phyloP scores from a whole-genome alignment of 805 yeast genomes.

The Myxozyma nipponensis region DNA sequence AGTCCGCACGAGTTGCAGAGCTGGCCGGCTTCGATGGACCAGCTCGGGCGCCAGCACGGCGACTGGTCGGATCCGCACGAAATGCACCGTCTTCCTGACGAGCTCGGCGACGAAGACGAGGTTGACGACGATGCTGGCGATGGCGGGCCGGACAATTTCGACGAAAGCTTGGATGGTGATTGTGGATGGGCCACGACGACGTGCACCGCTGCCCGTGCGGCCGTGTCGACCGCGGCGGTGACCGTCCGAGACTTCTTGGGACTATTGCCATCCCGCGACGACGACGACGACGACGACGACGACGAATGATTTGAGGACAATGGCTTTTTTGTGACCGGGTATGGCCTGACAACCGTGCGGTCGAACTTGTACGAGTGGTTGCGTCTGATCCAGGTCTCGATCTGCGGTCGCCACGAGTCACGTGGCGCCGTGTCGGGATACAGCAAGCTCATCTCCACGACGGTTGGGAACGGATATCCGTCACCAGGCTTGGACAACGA shows the following conservation, averaged over 20 bases:
- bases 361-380: conserved; percentile 34
- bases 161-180: background rate
- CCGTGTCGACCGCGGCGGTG: conserved; percentile 16
- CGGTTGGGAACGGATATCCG: conserved; percentile 22
- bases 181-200: background rate
- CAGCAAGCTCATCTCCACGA: conserved; percentile 28
- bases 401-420: conserved; percentile 38
- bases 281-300: conserved; percentile 1
- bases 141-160: background rate
- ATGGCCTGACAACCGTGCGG: conserved; percentile 11
- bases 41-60: conserved; percentile 98
- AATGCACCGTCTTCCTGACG: conserved; percentile 57
- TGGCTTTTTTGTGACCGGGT: conserved; percentile 2
- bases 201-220: background rate
- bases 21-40: conserved; percentile 91
- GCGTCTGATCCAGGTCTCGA: conserved; percentile 39
- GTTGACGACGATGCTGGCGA: conserved; percentile 5
- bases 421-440: conserved; percentile 42
- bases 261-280: conserved; percentile 11
- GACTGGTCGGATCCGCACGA: conserved; percentile 88
- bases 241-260: conserved; percentile 10
- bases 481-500: too few relatives aligned
- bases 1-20: conserved; percentile 95
- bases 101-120: conserved; percentile 3
- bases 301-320: background rate